A percentile compares a stretch with the other conserved stretches of the same genome.
phyloP scores from a whole-genome alignment of 352 stramenopile species.

The Achlya hypogyna region DNA sequence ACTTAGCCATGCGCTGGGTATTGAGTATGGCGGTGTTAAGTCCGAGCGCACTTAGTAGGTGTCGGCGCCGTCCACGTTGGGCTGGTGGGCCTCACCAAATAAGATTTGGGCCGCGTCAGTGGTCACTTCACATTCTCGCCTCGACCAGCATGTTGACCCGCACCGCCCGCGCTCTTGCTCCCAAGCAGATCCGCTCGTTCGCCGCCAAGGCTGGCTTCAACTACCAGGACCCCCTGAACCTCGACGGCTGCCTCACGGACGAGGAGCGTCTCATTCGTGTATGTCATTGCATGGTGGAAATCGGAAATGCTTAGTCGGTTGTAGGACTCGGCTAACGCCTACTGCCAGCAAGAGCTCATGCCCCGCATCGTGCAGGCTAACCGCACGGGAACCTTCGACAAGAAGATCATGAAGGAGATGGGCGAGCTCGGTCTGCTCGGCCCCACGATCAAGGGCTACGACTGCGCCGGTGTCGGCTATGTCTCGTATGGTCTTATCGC shows the following conservation, averaged over 20 bases:
- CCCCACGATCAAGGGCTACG: conserved; percentile 91
- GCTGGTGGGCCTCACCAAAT: conserved; percentile 22
- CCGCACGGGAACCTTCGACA: conserved; percentile 91
- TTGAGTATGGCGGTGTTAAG: background rate
- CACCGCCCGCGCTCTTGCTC: background rate
- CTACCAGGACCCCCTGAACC: conserved; percentile 71
- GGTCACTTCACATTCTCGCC: conserved; percentile 23
- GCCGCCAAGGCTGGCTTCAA: conserved; percentile 34
- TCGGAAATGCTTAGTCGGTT: background rate
- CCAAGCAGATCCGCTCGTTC: background rate
- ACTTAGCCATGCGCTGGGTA: background rate
- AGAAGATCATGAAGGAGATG: conserved; percentile 91
- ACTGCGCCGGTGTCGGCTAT: conserved; percentile 90
- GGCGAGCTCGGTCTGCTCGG: conserved; percentile 92
- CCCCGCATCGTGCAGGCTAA: conserved; percentile 92
- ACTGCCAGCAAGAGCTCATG: conserved; percentile 91
- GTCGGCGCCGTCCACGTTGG: background rate
- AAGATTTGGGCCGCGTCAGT: too few species aligned
- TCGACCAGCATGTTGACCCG: conserved; percentile 14
- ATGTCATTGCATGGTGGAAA: background rate
- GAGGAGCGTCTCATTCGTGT: conserved; percentile 89
- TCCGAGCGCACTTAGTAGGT: background rate
- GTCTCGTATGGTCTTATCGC: conserved; percentile 96
- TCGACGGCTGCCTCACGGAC: conserved; percentile 76
- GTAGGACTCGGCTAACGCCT: conserved; percentile 87